phyloP scores from a whole-genome alignment of 2,329 filamentous ascomycete species.

The Venturiaceae sp. region DNA sequence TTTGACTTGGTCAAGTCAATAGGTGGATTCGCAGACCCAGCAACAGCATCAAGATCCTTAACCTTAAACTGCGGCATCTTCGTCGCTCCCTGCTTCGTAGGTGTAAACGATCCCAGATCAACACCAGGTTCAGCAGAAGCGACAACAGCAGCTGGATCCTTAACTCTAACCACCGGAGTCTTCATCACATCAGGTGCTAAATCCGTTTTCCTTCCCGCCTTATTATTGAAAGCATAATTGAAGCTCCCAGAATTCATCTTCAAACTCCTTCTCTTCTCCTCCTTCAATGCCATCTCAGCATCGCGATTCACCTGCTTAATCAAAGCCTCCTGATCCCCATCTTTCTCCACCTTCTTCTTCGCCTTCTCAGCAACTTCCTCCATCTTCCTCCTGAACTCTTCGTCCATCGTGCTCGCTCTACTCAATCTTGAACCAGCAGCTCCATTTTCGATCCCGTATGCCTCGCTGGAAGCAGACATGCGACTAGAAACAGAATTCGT shows the following conservation, averaged over 20 bases:
- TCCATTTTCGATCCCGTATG: conserved; percentile 2
- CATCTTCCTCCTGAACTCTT: conserved; percentile 3
- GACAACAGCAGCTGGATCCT: not conserved
- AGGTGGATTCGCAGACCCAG: not conserved
- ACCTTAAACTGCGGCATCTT: not conserved
- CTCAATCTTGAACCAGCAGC: not conserved
- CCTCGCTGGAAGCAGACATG: not conserved
- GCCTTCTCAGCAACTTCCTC: conserved; percentile 1
- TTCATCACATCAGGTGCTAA: not conserved
- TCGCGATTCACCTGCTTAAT: not conserved
- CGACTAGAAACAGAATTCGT: not conserved
- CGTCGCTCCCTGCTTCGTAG: not conserved
- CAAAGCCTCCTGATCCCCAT: not conserved
- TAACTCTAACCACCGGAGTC: too few relatives aligned
- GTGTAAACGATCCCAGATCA: not conserved
- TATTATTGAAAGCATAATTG: not conserved
- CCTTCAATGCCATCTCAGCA: not conserved
- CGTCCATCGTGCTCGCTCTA: not conserved
- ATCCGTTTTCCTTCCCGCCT: not conserved
- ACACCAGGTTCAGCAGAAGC: not conserved
- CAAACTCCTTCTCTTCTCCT: not conserved
- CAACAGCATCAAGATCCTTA: not conserved
- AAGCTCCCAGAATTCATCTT: not conserved
- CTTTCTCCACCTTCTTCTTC: not conserved
- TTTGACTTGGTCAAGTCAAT: too few relatives aligned